Base-by-base conservation (phyloP, 2,329 filamentous ascomycete species). In the Drechslerella stenobrocha region DNA sequence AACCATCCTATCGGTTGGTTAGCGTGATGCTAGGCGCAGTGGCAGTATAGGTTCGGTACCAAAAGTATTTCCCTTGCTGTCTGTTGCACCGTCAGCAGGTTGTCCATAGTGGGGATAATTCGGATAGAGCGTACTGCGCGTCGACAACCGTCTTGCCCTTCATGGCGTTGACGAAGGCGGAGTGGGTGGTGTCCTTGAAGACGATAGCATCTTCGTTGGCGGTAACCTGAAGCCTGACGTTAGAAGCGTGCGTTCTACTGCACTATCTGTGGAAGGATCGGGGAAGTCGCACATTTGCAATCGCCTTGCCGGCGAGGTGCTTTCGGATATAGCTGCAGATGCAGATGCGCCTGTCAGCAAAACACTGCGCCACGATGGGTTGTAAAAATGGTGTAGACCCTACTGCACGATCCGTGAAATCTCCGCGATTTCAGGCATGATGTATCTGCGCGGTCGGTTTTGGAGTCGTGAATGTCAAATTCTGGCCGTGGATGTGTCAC, bases 31-130 rank as follows among this genome's bases (percentile, higher is more conserved):
- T n/a, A 28, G 22, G 32, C 45, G 24, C 9, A 11, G 46, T 70
- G 28, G 57, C 34, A 30, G 28, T 28, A 3, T 3, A 42, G 4
- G 7, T 20, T n/a, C 11, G 34, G 5, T 72, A 83, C 85, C 93
- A 98, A 76, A 98, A 97, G 75, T 97, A 97, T 81, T 97, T 98
- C 7, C 93, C 93, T 75, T 96, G 93, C 65, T 88, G 90, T 2
- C 88, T 88, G 51, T 35, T 22, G 1, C 23, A 2, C 6, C 2
- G 34, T 88, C 88, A 55, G 80, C 81, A 6, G 83, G 64, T 13
- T 7, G 2, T 13, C 2, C 20, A 32, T 23, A 45, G 60, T 42
- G 53, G 53, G 26, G 13, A 37, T 50, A 9, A 22, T 15, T 15
- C n/a, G 18, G 44, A 20, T 34, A 6, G 11, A 6, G 28, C 55